Evolutionary conservation across 345 rosid genomes (phyloP).

Genomic region (Aurinia saxatilis): DNA sequence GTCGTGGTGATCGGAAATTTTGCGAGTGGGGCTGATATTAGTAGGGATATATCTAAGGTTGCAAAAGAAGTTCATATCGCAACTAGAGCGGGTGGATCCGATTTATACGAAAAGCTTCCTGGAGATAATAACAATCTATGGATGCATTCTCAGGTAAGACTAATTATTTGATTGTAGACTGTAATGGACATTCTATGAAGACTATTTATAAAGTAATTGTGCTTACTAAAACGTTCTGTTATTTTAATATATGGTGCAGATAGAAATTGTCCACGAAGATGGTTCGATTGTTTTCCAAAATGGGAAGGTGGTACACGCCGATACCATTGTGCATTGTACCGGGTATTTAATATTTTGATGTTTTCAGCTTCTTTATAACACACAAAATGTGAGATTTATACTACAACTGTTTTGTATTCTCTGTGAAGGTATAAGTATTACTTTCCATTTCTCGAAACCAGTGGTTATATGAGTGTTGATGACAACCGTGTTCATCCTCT

Average conservation of each 20-base stretch:
- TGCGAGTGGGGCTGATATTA: conserved; percentile 55
- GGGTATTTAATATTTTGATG: conserved; percentile 38
- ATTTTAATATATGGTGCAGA: conserved; percentile 36
- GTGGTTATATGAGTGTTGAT: conserved; percentile 50
- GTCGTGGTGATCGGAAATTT: conserved; percentile 56
- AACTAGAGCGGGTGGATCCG: conserved; percentile 36
- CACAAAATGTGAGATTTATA: background rate
- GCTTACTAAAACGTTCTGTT: background rate
- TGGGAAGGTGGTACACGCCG: conserved; percentile 41
- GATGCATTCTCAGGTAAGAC: conserved; percentile 69
- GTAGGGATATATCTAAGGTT: conserved; percentile 51
- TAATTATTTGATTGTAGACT: background rate
- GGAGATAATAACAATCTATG: conserved; percentile 42
- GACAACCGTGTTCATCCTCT: conserved; percentile 68
- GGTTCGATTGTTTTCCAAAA: conserved; percentile 52
- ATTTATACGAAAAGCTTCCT: conserved; percentile 31
- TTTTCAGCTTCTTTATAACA: too few species aligned
- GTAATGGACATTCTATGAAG: background rate
- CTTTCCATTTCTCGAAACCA: conserved; percentile 70
- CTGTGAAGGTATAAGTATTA: conserved; percentile 61
- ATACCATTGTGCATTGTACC: conserved; percentile 65
- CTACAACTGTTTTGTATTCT: too few species aligned
- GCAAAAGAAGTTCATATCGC: conserved; percentile 77
- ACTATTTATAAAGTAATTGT: background rate
- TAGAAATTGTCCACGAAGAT: conserved; percentile 42